A percentile compares a stretch with the other conserved stretches of the same genome.
Evolutionary conservation across 768 basidiomycete genomes (phyloP).

Genomic region (Trametes cinnabarina): DNA sequence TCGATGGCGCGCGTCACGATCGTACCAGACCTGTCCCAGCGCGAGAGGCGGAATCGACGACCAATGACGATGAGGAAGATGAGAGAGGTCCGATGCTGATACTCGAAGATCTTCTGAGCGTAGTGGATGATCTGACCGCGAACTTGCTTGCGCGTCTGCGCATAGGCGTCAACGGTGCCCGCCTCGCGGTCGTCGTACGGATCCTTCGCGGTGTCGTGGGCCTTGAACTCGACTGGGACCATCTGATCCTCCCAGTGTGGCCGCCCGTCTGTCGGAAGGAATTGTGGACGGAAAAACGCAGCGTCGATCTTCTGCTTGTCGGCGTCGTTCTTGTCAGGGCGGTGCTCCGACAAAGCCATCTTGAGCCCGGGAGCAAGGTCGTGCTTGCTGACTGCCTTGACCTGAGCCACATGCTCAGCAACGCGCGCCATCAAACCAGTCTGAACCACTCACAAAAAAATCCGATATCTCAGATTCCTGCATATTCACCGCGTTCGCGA

Average conservation of each 20-base stretch:
- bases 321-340: background rate
- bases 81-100: conserved; percentile 9
- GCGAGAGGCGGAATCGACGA: background rate
- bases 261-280: background rate
- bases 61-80: conserved; percentile 11
- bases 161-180: background rate
- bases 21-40: conserved; percentile 15
- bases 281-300: background rate
- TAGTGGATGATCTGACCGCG: conserved; percentile 1
- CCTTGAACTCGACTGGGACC: conserved; percentile 7
- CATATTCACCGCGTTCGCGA: background rate
- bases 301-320: conserved; percentile 2
- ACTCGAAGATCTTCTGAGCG: conserved; percentile 3
- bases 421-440: too few relatives aligned
- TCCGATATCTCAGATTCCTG: background rate
- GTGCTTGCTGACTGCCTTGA: background rate
- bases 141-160: background rate
- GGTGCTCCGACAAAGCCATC: background rate
- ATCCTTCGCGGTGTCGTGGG: background rate
- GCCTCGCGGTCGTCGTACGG: background rate
- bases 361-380: background rate
- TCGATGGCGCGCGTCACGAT: conserved; percentile 6
- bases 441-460: background rate
- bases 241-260: conserved; percentile 15
- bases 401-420: background rate